phyloP scores from a whole-genome alignment of 768 basidiomycete species.

The Mycena capillaripes region DNA sequence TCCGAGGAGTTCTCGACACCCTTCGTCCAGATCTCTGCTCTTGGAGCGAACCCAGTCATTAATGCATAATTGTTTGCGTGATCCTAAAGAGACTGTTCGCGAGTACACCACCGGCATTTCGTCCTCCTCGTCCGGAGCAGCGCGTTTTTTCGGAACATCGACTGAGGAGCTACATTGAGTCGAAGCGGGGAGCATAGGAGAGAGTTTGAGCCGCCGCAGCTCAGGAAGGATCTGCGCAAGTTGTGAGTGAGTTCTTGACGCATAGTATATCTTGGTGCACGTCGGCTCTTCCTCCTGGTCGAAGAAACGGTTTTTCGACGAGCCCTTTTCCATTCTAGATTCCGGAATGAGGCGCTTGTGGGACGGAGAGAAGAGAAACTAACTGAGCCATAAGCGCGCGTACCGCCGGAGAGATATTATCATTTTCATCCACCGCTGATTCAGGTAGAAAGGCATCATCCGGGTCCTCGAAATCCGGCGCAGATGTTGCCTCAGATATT shows the following conservation, averaged over 20 bases:
- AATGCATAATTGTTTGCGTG: slow-evolving; percentile 93
- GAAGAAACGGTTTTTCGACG: slow-evolving; percentile 22
- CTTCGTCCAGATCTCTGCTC: slow-evolving; percentile 85
- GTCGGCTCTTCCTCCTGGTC: slow-evolving; percentile 62
- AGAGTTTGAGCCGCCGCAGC: slow-evolving; percentile 77
- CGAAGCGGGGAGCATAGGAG: slow-evolving; percentile 25
- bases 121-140: slow-evolving; percentile 42
- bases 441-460: slow-evolving; percentile 86
- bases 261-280: slow-evolving; percentile 91
- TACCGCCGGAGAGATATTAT: slow-evolving; percentile 83
- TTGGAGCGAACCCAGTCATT: slow-evolving; percentile 81
- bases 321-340: slow-evolving; percentile 42
- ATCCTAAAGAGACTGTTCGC: slow-evolving; percentile 89
- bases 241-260: slow-evolving; percentile 97
- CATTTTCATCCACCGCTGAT: slow-evolving; percentile 56
- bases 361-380: slow-evolving; percentile 35
- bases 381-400: slow-evolving; percentile 87
- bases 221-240: slow-evolving; percentile 93
- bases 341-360: slow-evolving; percentile 36
- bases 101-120: slow-evolving; percentile 43
- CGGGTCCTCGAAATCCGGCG: slow-evolving; percentile 54
- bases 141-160: slow-evolving; percentile 33
- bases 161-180: slow-evolving; percentile 34
- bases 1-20: slow-evolving; percentile 84
- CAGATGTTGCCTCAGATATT: slow-evolving; percentile 27